These are phyloP conservation scores for Geotrichum australiense DNA, from an alignment of 1,139 yeast genomes.

Conservation along the genomic window DNA sequence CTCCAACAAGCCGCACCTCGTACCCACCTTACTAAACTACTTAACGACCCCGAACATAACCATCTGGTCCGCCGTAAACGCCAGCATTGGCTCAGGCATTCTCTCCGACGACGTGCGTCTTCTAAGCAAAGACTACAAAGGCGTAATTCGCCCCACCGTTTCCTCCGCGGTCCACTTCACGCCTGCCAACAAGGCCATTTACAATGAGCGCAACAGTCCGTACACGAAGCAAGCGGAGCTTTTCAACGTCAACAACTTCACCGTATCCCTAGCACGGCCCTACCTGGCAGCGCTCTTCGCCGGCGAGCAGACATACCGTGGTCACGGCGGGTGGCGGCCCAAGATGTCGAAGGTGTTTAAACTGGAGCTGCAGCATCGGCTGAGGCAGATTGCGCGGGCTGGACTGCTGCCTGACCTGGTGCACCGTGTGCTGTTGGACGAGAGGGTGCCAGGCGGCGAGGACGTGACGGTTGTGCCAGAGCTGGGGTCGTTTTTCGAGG, in stretches of 20 bases:
- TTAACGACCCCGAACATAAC: conserved; percentile 88
- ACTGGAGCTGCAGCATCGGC: conserved; percentile 75
- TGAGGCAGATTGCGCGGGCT: conserved; percentile 68
- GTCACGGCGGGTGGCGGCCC: conserved; percentile 42
- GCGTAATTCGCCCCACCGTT: conserved; percentile 25
- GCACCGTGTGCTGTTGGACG: conserved; percentile 78
- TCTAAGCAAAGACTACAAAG: conserved; percentile 53
- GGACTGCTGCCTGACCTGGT: conserved; percentile 68
- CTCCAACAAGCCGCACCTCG: conserved; percentile 25
- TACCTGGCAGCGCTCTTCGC: conserved; percentile 84
- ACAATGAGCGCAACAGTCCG: conserved; percentile 49
- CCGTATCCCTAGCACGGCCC: conserved; percentile 86
- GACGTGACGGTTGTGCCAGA: conserved; percentile 92
- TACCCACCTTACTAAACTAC: conserved; percentile 76
- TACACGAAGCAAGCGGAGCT: conserved; percentile 84
- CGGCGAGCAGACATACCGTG: conserved; percentile 68
- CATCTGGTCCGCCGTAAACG: conserved; percentile 71
- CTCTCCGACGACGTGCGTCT: conserved; percentile 50
- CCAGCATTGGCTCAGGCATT: conserved; percentile 64
- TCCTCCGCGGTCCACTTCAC: conserved; percentile 18
- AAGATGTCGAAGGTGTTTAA: conserved; percentile 41
- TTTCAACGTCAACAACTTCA: conserved; percentile 87
- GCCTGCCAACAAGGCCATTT: conserved; percentile 39
- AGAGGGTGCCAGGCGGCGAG: conserved; percentile 69
- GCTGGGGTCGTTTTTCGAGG: conserved; percentile 54